phyloP scores from a whole-genome alignment of 176 grass and related monocot species.

The Areca catechu region DNA sequence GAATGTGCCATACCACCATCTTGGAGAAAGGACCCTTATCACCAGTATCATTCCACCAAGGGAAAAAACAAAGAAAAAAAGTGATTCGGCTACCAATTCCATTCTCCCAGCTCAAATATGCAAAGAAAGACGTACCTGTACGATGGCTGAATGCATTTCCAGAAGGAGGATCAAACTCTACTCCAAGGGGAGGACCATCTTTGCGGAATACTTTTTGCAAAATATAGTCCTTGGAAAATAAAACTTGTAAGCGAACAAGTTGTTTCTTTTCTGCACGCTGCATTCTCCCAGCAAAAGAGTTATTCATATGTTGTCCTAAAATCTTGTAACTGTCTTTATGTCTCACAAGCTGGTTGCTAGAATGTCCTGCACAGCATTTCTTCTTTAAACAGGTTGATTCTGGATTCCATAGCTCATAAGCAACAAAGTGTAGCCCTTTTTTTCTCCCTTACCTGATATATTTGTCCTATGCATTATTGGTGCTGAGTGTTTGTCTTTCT shows the following conservation, averaged over 20 bases:
- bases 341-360: neutral
- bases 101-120: no score
- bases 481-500: no score
- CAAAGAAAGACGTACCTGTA: constrained; percentile 36
- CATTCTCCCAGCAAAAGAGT: neutral
- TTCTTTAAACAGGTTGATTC: no score
- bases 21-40: no score
- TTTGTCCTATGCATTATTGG: neutral
- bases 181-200: constrained; percentile 76
- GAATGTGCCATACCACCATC: no score
- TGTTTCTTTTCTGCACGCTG: constrained; percentile 26
- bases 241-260: constrained; percentile 40
- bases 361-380: no score
- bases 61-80: no score
- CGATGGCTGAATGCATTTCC: constrained; percentile 12
- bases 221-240: constrained; percentile 72
- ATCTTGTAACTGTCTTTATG: neutral
- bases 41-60: no score
- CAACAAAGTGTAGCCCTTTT: no score
- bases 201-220: constrained; percentile 77
- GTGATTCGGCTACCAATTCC: no score
- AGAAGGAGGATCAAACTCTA: constrained; percentile 47
- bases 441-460: neutral
- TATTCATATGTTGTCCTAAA: constrained; percentile 8
- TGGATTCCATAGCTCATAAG: no score